These are phyloP conservation scores for Phytophthora europaea DNA, from an alignment of 352 stramenopile genomes.

Conservation along the genomic window DNA sequence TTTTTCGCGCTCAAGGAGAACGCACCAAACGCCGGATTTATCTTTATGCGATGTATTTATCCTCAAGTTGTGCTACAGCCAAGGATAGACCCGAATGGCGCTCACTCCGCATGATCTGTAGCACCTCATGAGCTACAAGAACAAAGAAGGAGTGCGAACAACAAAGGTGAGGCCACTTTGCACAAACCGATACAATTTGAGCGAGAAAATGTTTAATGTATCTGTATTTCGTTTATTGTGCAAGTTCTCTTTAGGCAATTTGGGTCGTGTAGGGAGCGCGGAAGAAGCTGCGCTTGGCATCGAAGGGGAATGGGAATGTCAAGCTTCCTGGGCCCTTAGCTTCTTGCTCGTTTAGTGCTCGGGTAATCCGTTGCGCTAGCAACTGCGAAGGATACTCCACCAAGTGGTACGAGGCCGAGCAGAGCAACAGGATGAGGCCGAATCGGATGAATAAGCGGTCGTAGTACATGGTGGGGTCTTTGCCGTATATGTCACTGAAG, in stretches of 20 bases:
- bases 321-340: slow-evolving; percentile 13
- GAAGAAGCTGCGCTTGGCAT: slow-evolving; percentile 24
- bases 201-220: background rate
- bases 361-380: slow-evolving; percentile 44
- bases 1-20: background rate
- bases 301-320: slow-evolving; percentile 8
- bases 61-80: background rate
- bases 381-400: slow-evolving; percentile 64
- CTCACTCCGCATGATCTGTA: background rate
- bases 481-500: slow-evolving; percentile 36
- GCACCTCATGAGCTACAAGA: background rate
- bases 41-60: slow-evolving; percentile 18
- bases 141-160: background rate
- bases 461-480: slow-evolving; percentile 37
- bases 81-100: background rate
- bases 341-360: slow-evolving; percentile 32
- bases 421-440: slow-evolving; percentile 38
- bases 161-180: background rate
- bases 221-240: slow-evolving; percentile 17
- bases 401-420: slow-evolving; percentile 48
- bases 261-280: slow-evolving; percentile 17
- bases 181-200: background rate
- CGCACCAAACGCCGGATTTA: slow-evolving; percentile 10
- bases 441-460: slow-evolving; percentile 47
- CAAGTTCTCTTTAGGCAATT: slow-evolving; percentile 25